phyloP scores from a whole-genome alignment of 106 monocot species.

The Ottelia alismoides region DNA sequence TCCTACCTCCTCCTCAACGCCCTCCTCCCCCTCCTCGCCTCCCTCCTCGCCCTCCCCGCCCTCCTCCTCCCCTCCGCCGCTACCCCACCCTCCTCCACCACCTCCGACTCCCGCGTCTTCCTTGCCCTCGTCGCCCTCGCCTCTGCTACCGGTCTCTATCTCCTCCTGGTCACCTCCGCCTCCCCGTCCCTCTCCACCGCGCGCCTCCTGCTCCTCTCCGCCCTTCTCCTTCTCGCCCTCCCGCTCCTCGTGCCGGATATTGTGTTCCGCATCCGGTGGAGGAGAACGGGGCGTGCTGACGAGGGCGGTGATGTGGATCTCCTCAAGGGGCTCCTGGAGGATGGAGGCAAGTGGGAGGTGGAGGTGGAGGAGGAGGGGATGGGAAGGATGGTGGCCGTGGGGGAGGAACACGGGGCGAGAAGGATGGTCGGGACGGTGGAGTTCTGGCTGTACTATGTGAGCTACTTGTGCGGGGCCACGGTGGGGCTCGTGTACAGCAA shows the following conservation, averaged over 20 bases:
- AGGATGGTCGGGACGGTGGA: slow-evolving; percentile 37
- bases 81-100: slow-evolving; percentile 13
- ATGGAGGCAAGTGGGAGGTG: neutral
- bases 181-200: slow-evolving; percentile 12
- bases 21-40: slow-evolving; percentile 39
- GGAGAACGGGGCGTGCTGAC: neutral
- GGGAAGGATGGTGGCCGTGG: neutral
- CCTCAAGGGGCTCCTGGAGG: slow-evolving; percentile 18
- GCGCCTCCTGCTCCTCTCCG: slow-evolving; percentile 32
- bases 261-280: slow-evolving; percentile 1
- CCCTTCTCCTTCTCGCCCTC: slow-evolving; percentile 39
- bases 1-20: slow-evolving; percentile 77
- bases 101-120: slow-evolving; percentile 35
- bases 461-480: slow-evolving; percentile 85
- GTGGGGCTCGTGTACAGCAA: slow-evolving; percentile 85
- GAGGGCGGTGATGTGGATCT: slow-evolving; percentile 9
- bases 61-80: slow-evolving; percentile 42
- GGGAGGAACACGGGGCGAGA: slow-evolving; percentile 55
- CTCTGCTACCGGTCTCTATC: slow-evolving; percentile 75
- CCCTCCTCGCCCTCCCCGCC: slow-evolving; percentile 35
- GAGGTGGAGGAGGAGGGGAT: neutral
- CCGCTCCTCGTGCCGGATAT: slow-evolving; percentile 55
- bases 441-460: slow-evolving; percentile 68
- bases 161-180: slow-evolving; percentile 51
- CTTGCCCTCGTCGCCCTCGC: slow-evolving; percentile 58